phyloP scores from a whole-genome alignment of 805 yeast genomes.

The Teunomyces pallodes region DNA sequence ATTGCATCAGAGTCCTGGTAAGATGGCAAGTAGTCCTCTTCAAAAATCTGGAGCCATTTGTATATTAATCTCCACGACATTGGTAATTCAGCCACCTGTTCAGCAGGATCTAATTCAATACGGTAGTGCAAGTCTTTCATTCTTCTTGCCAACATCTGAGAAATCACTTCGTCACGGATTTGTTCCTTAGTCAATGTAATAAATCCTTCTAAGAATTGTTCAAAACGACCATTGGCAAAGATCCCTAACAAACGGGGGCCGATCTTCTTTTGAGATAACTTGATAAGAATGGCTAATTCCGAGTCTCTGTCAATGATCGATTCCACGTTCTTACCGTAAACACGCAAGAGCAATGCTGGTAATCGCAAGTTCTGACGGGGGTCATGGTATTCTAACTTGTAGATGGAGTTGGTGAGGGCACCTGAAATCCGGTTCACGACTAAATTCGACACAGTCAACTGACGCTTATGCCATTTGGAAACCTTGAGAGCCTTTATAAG shows the following conservation, averaged over 20 bases:
- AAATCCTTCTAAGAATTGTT: conserved; percentile 86
- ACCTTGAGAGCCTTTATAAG: conserved; percentile 62
- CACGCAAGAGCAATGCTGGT: conserved; percentile 68
- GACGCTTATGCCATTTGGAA: conserved; percentile 74
- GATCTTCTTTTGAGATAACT: conserved; percentile 72
- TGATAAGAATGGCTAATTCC: conserved; percentile 70
- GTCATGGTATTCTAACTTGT: conserved; percentile 60
- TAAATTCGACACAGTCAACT: conserved; percentile 40
- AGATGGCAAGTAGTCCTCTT: conserved; percentile 41
- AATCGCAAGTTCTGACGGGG: conserved; percentile 31
- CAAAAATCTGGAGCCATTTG: conserved; percentile 62
- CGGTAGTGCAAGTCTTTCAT: conserved; percentile 93
- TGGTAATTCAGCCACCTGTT: conserved; percentile 56
- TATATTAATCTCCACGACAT: conserved; percentile 64
- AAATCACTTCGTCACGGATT: conserved; percentile 70
- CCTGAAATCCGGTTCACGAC: conserved; percentile 74
- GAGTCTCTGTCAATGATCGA: conserved; percentile 80
- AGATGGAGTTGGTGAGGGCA: conserved; percentile 90
- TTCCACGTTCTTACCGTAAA: conserved; percentile 87
- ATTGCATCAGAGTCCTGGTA: conserved; percentile 33
- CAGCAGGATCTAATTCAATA: conserved; percentile 59
- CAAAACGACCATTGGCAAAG: conserved; percentile 89
- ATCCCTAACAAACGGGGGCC: conserved; percentile 91
- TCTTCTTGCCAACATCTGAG: conserved; percentile 87
- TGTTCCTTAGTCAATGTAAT: conserved; percentile 70